Base-by-base conservation (phyloP, 2,329 filamentous ascomycete genomes). In the Talaromyces amestolkiae region DNA sequence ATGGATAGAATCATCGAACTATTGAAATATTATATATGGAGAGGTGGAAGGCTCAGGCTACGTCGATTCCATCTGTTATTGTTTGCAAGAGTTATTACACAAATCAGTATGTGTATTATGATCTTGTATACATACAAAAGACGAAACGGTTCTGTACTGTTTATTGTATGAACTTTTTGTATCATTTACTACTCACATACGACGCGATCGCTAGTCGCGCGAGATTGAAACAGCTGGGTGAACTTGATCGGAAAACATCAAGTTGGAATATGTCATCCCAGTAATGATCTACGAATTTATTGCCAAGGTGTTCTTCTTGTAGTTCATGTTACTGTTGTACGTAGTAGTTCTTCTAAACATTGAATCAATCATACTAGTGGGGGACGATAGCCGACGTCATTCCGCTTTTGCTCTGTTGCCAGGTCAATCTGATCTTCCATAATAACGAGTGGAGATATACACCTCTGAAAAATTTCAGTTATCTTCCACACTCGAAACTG, bases 321-420 rank as follows among this genome's bases (percentile, higher is more conserved):
- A 41, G 3, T 41, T 17, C 39, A 41, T 41, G 15, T 4, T 17
- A 41, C 17, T 51, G 27, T 51, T 56, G n/a, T 22, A 3, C 22
- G 22, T 22, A 22, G 22, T 56, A 37, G 53, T 43, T 58, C 37
- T 27, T 58, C 19, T 41, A 39, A 9, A 24, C 1, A 31, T 31
- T 31, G 27, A 31, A 17, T 54, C 10, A 19, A 15, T 37, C 33
- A 31, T 31, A 31, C 1, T 17, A 39, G 19, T 33, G 35, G 37
- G 27, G 22, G 27, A n/a, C 27, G 49, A 58, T 35, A 33, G 37
- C 53, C 65, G 62, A 67, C 65, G 65, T 67, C 65, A 67, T 67
- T 54, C 65, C 62, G 58, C 59, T 31, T 58, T 63, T 61, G 35
- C 33, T 19, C 33, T 41, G 64, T 66, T 66, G 64, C 64, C 64